These are phyloP conservation scores for Diaporthe velutina DNA, from an alignment of 2,329 filamentous ascomycete genomes.

Conservation along the genomic window DNA sequence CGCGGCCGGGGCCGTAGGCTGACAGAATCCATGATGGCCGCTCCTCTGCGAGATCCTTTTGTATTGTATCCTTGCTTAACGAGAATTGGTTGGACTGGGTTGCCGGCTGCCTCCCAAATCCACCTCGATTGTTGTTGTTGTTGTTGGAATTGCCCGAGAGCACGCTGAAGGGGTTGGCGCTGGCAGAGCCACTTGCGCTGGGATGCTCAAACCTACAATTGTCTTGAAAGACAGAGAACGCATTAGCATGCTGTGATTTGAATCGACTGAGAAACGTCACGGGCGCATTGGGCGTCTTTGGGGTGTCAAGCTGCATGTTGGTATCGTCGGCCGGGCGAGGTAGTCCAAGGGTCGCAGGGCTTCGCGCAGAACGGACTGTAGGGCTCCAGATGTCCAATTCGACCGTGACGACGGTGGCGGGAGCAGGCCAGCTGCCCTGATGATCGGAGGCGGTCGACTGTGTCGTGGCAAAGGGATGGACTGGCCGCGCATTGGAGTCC, in stretches of 20 bases:
- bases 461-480: not conserved
- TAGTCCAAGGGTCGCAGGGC: not conserved
- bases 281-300: not conserved
- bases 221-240: constrained; percentile 51
- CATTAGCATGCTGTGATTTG: constrained; percentile 14
- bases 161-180: constrained; percentile 46
- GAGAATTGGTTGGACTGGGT: constrained; percentile 55
- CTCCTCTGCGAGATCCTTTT: constrained; percentile 76
- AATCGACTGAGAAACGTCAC: not conserved
- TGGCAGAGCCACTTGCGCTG: constrained; percentile 48
- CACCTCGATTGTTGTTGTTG: constrained; percentile 63
- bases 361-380: not conserved
- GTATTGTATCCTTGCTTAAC: constrained; percentile 71
- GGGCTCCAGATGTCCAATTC: constrained; percentile 13
- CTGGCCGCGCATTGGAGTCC: constrained; percentile 3
- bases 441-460: not conserved
- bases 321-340: not conserved
- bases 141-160: constrained; percentile 34
- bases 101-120: constrained; percentile 42
- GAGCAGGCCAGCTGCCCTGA: not conserved
- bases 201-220: constrained; percentile 69
- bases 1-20: constrained; percentile 82
- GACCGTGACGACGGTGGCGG: not conserved
- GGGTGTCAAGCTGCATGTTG: constrained; percentile 21
- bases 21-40: constrained; percentile 89